Evolutionary conservation across 768 basidiomycete species (phyloP), one percentile per base, ranked within the genome.

Genomic region (Boletus rubroflammeus): DNA sequence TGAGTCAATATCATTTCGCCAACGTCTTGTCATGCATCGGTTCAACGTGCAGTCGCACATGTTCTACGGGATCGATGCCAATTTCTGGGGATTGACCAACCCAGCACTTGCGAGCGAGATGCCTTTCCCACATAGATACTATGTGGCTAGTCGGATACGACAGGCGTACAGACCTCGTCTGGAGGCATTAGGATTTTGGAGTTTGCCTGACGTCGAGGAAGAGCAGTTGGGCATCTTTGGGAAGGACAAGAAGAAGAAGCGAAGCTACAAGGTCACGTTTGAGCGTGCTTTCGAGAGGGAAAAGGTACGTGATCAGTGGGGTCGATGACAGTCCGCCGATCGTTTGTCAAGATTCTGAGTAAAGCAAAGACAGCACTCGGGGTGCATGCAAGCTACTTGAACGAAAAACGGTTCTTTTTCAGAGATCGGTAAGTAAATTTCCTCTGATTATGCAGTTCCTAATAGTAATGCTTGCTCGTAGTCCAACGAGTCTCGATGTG

Each of bases 91-190:
- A 10, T 59, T 88, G 52, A 86, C 79, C 11, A 77, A 78, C 34
- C 80, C 78, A 4, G 69, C 76, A 0, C 70, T 92, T 38, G 80
- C 78, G 1, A 76, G 78, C 6, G 67, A 83, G 59, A 81, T 87
- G 50, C 78, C 82, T 14, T 51, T 86, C 3, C 90, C 88, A 1
- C 86, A 88, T 61, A 78, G 82, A 9, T 92, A 89, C 65, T 93
- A 86, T 62, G 80, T 88, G 7, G 85, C 89, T 0, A 63, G 67
- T 6, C 79, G 88, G 17, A 77, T 91, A 31, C 80, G 88, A 36
- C 74, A 78, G 26, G 65, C 76, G 17, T 80, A 85, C 58, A 76
- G 70, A 50, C 73, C 79, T 13, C 79, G 86, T 14, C 71, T 93
- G 34, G 81, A 86, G 64, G 77, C 77, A 8, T 78, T 78, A 26